Evolutionary conservation across 306 rosid genomes (phyloP), one percentile per base, ranked within the genome.

Genomic region (Styphnolobium japonicum): DNA sequence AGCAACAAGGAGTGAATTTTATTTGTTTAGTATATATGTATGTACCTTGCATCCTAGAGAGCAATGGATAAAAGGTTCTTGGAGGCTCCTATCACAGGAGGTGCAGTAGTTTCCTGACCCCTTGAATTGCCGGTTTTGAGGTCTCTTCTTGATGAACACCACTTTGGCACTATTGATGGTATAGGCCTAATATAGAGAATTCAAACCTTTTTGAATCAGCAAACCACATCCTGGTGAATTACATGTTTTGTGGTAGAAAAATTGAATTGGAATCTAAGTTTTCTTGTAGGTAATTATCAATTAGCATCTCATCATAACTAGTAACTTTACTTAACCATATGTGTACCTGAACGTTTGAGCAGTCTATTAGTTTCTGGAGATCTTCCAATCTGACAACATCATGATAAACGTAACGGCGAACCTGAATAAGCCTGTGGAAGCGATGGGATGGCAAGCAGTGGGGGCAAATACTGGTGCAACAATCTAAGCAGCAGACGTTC

Each of bases 81-180:
- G 99, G 64, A 96, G 99, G 62, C 90, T 84, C 89, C 99, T 87
- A 83, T 93, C 97, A 80, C 99, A 96, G 14, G 99, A 91, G 55
- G 96, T 93, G 80, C 99, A 96, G 67, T 93, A 90, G 83, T 96
- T 96, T 67, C 98, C 98, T 0, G 99, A 85, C 8, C 97, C 98
- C 85, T 96, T 96, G 87, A 93, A 96, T 90, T 96, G 99, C 81
- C 99, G 85, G 79, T 91, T 96, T 65, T 93, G 99, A 67, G 96
- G 96, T 69, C 99, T 93, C 80, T 91, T 91, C 93, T 96, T 93
- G 86, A 96, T 96, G 83, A 96, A 96, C 82, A 96, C 94, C 78
- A 96, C 99, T 86, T 96, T 96, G 31, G 99, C 96, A 83, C 97
- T 89, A 73, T 96, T 96, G 77, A 96, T 96, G 11, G 98, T 96